phyloP scores from a whole-genome alignment of 352 stramenopile species.

The Pythium dissotocum region DNA sequence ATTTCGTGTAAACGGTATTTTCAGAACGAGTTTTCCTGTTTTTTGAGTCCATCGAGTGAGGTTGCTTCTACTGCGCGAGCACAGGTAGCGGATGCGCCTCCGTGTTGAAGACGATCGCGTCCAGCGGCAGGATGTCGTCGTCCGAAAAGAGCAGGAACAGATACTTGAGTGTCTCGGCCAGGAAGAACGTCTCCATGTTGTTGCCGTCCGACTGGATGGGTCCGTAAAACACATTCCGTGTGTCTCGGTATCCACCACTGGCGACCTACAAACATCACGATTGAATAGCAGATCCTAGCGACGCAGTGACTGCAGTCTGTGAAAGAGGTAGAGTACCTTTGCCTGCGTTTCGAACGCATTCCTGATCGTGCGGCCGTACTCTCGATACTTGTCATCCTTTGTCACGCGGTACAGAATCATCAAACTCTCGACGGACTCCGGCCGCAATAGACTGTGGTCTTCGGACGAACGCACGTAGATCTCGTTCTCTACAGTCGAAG shows the following conservation, averaged over 20 bases:
- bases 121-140: slow-evolving; percentile 59
- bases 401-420: slow-evolving; percentile 89
- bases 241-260: slow-evolving; percentile 65
- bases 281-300: slow-evolving; percentile 32
- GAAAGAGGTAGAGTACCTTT: slow-evolving; percentile 20
- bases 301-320: neutral
- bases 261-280: slow-evolving; percentile 72
- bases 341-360: slow-evolving; percentile 36
- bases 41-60: too few relatives aligned
- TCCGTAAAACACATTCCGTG: slow-evolving; percentile 50
- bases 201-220: slow-evolving; percentile 22
- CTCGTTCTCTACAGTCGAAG: neutral
- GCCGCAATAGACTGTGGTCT: slow-evolving; percentile 76
- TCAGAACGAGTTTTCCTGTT: too few relatives aligned
- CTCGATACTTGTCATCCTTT: slow-evolving; percentile 71
- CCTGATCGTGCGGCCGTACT: slow-evolving; percentile 82
- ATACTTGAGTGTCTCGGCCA: slow-evolving; percentile 93
- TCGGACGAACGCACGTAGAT: slow-evolving; percentile 45
- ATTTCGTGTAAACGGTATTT: neutral
- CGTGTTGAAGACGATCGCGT: slow-evolving; percentile 87
- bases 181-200: slow-evolving; percentile 88
- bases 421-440: slow-evolving; percentile 88
- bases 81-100: slow-evolving; percentile 78
- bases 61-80: too few relatives aligned
- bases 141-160: slow-evolving; percentile 88